phyloP scores from a whole-genome alignment of 179 eudicot species.

The Beta corolliflora region DNA sequence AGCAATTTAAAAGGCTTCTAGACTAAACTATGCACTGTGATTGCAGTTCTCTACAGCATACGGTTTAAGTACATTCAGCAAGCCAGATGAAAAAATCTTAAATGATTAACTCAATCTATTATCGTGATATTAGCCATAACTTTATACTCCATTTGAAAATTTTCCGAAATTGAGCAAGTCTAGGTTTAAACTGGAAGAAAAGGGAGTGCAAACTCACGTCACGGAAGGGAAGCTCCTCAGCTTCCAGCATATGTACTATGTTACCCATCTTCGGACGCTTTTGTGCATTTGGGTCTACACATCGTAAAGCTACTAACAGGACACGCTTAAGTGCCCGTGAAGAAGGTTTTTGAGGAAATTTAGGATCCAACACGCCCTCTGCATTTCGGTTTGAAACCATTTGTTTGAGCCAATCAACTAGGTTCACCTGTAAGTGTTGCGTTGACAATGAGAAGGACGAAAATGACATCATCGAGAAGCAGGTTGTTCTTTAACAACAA shows the following conservation, averaged over 20 bases:
- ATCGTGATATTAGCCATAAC: neutral
- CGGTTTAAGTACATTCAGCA: too few relatives aligned
- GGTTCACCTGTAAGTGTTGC: conserved; percentile 47
- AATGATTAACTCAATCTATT: neutral
- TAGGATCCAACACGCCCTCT: conserved; percentile 79
- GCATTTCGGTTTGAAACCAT: conserved; percentile 69
- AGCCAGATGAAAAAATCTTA: neutral
- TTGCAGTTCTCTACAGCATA: neutral
- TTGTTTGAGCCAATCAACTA: conserved; percentile 74
- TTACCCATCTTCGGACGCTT: conserved; percentile 85
- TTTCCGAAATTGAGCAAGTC: neutral
- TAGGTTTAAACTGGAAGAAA: neutral
- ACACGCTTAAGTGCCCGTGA: conserved; percentile 67
- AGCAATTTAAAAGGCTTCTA: neutral
- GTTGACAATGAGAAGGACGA: neutral
- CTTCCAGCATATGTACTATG: conserved; percentile 78
- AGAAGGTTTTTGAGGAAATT: conserved; percentile 61
- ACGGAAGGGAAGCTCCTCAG: conserved; percentile 63
- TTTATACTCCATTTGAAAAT: neutral
- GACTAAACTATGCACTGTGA: neutral
- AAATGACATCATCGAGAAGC: neutral
- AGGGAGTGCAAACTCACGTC: conserved; percentile 37
- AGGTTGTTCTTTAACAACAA: neutral
- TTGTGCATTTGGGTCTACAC: conserved; percentile 78
- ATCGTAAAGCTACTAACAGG: conserved; percentile 60